Base-by-base conservation (phyloP, 139 green algal genomes). In the Chara braunii region DNA sequence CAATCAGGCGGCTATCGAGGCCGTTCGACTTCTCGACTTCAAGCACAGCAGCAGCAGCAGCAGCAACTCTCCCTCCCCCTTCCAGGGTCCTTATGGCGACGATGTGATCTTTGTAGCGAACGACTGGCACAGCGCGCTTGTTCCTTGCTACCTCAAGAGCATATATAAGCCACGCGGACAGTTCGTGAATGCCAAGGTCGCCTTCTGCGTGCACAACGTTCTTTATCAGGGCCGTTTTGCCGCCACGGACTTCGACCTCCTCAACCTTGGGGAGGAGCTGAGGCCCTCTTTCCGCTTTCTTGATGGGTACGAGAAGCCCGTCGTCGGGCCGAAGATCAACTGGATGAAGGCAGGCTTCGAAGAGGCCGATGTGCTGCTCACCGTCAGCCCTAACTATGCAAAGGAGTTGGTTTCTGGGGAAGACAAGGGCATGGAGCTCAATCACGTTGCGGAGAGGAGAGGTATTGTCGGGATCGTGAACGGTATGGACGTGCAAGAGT, bases 391-490 rank as follows among this genome's bases (percentile, higher is more conserved):
- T 60, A 95, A 94, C 82, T 99, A 99, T 70, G 93, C 93, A 28
- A 72, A 77, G 12, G 93, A 99, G 84, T 90, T 99, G 55, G 50
- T 68, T 9, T 72, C 73, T n/a, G 79, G 83, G 45, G 48, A 77
- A 2, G 64, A 74, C 6, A 84, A 85, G 74, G 93, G 93, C 55
- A 90, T 97, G 51, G 90, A 96, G 80, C 78, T 96, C 37, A 80
- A 95, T 65, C 31, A 64, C 7, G 68, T 84, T 57, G 78, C 93
- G 72, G 73, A 43, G 24, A 26, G 59, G 22, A 64, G 79, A 24
- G 91, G 92, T 30, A 84, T 92, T 8, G 83, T 93, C 75, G 92
- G 92, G 64, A 97, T 99, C 53, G 86, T 97, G n/a, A 99, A 99
- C 72, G 93, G 93, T 60, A 98, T 99, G 91, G 92, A 98, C 61